Percentiles rank a stretch among this genome's conserved stretches.
Conservation (phyloP, 1,284 basidiomycete species). For the Ganoderma lucidum region DNA sequence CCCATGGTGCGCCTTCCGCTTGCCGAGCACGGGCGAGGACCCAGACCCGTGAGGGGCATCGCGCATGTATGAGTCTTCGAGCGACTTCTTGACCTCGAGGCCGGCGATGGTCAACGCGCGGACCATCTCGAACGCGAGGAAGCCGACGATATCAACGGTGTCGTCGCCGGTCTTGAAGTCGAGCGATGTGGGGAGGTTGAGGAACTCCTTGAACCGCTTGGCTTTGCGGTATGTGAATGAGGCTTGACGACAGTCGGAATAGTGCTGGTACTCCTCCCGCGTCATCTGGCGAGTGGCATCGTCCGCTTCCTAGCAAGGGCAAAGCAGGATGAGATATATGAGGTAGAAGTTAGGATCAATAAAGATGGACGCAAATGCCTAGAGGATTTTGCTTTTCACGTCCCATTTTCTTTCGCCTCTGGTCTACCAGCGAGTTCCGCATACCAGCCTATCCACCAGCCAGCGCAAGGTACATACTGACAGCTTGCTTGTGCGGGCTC, state of each 20-base stretch:
- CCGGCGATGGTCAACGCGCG: constrained; percentile 90
- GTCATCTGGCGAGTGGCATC: constrained; percentile 97
- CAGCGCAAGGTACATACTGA: not conserved
- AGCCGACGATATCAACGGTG: constrained; percentile 96
- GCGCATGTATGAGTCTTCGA: constrained; percentile 76
- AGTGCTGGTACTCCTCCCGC: constrained; percentile 96
- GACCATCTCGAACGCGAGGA: constrained; percentile 97
- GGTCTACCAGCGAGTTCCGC: not conserved
- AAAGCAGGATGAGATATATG: not conserved
- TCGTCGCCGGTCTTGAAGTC: constrained; percentile 95
- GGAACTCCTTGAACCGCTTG: constrained; percentile 95
- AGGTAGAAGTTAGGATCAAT: not conserved
- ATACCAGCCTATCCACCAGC: not conserved
- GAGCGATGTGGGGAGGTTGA: constrained; percentile 89
- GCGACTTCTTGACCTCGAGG: constrained; percentile 80
- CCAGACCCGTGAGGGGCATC: constrained; percentile 60
- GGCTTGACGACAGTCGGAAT: constrained; percentile 96
- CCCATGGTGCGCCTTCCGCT: constrained; percentile 63
- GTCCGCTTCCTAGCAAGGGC: constrained; percentile 79
- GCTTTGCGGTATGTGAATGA: constrained; percentile 98
- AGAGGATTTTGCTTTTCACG: not conserved
- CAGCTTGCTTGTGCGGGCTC: not conserved
- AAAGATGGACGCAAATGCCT: not conserved
- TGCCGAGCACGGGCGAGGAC: constrained; percentile 67
- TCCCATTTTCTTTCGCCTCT: not conserved